These are phyloP conservation scores for Phytophthora citricola DNA, from an alignment of 352 stramenopile genomes.

Conservation along the genomic window DNA sequence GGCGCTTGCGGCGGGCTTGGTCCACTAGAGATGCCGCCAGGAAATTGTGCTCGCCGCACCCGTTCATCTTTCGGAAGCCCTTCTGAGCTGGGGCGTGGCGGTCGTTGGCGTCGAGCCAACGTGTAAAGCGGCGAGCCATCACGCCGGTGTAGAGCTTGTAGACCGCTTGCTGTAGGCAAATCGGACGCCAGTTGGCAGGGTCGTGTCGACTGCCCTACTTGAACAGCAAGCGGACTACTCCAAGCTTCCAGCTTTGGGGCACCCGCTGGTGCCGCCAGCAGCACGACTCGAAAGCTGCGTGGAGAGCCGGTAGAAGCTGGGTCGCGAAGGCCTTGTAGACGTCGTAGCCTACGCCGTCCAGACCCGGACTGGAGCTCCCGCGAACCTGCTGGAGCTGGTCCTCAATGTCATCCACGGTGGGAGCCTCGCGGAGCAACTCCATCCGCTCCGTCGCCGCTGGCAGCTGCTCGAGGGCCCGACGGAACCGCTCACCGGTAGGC, in stretches of 20 bases:
- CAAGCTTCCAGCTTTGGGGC: conserved; percentile 30
- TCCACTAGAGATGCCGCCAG: conserved; percentile 24
- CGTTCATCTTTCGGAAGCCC: conserved; percentile 37
- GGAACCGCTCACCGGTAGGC: too few species aligned
- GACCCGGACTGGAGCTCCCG: too few species aligned
- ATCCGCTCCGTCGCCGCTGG: too few species aligned
- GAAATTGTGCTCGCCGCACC: conserved; percentile 43
- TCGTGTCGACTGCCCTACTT: conserved; percentile 31
- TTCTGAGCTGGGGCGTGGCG: conserved; percentile 20
- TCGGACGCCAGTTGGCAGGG: conserved; percentile 34
- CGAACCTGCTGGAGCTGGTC: too few species aligned
- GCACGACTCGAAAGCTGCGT: conserved; percentile 4
- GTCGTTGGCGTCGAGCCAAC: conserved; percentile 28
- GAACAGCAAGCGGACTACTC: conserved; percentile 20
- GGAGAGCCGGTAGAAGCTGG: conserved; percentile 17
- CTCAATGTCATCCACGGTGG: too few species aligned
- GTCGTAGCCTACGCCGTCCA: background rate
- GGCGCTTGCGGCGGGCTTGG: conserved; percentile 22
- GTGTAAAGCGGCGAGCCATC: conserved; percentile 10
- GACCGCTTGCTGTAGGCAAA: conserved; percentile 40
- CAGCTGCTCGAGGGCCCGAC: too few species aligned
- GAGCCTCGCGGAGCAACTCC: too few species aligned
- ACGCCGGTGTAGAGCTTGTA: conserved; percentile 45
- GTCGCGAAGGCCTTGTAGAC: conserved; percentile 17
- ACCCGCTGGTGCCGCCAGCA: conserved; percentile 29